Base-by-base conservation (phyloP, 805 yeast genomes). In the Candida sphagnicola region DNA sequence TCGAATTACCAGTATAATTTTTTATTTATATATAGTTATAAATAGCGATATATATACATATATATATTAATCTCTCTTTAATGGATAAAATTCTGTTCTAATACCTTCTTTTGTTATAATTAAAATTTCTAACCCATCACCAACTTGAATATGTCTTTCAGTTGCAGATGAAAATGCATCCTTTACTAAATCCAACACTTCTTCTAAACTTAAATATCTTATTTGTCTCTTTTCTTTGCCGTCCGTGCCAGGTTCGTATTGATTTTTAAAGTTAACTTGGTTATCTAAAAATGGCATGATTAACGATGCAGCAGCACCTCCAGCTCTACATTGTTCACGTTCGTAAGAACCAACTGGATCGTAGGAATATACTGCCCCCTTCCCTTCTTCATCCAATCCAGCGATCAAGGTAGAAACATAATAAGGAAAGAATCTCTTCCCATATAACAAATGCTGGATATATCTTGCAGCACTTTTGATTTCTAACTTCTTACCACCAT, bases 331-430 rank as follows among this genome's bases (percentile, higher is more conserved):
- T 59, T 90, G 96, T 61, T 90, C 97, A 54, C 96, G 80, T 66
- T 93, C 98, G 59, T 93, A 93, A 2, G 96, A 88, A 3, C 99
- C 99, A 41, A 93, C 96, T 1, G 98, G 98, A 60, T 93, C 99
- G 61, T 87, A 93, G 11, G 98, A 90, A 62, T 86, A 93, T 26
- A 93, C 87, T 2, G 96, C 88, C 28, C 99, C 99, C 52, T 82
- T 82, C 10, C 99, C 99, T 41, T 83, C 80, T 38, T 79, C 84
- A 56, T 89, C 97, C 47, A 93, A 72, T 14, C 99, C 99, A 3
- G 96, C 96, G 53, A 93, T 74, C 51, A 93, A 82, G 4, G 98
- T 93, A 59, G 89, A 89, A 23, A 90, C 97, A 57, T 93, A 93
- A 70, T 87, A 93, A 16, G 99, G 99, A 78, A 93, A 93, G 53